Percentiles rank a stretch among this genome's conserved stretches.
phyloP scores from a whole-genome alignment of 192 early-diverging fungal species.

The Entomortierella beljakovae region DNA sequence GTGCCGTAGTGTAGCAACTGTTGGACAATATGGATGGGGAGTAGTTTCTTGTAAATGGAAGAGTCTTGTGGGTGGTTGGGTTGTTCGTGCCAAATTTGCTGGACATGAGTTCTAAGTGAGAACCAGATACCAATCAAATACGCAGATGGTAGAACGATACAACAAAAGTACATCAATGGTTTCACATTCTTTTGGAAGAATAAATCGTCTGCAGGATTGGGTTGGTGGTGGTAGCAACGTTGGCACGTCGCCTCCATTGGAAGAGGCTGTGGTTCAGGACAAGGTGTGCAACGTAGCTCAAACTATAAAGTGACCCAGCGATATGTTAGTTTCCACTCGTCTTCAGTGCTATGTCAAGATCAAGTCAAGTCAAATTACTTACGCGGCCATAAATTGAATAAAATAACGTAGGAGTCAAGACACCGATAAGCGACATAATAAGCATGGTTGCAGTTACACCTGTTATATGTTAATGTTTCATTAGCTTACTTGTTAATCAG shows the following conservation, averaged over 20 bases:
- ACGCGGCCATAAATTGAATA: slow-evolving; percentile 89
- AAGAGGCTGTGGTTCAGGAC: slow-evolving; percentile 26
- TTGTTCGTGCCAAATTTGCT: slow-evolving; percentile 75
- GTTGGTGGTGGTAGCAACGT: slow-evolving; percentile 71
- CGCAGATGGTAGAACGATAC: slow-evolving; percentile 55
- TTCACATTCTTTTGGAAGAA: slow-evolving; percentile 84
- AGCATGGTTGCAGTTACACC: slow-evolving; percentile 95
- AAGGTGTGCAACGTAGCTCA: slow-evolving; percentile 47
- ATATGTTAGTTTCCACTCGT: neutral
- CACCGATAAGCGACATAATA: slow-evolving; percentile 93
- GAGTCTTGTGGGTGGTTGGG: slow-evolving; percentile 42
- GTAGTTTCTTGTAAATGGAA: slow-evolving; percentile 59
- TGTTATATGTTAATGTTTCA: slow-evolving; percentile 3
- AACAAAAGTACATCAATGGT: slow-evolving; percentile 89
- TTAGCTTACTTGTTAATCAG: neutral
- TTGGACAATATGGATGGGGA: slow-evolving; percentile 62
- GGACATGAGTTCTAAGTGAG: slow-evolving; percentile 91
- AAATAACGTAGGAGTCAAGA: slow-evolving; percentile 94
- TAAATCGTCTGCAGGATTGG: slow-evolving; percentile 79
- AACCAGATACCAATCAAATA: slow-evolving; percentile 95
- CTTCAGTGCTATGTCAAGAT: neutral
- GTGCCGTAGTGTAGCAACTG: slow-evolving; percentile 54
- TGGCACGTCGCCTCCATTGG: slow-evolving; percentile 56
- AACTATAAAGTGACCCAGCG: slow-evolving; percentile 8
- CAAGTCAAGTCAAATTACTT: slow-evolving; percentile 21